These are phyloP conservation scores for Ananas comosus DNA, from an alignment of 176 grass and related monocot species.

Conservation along the genomic window DNA sequence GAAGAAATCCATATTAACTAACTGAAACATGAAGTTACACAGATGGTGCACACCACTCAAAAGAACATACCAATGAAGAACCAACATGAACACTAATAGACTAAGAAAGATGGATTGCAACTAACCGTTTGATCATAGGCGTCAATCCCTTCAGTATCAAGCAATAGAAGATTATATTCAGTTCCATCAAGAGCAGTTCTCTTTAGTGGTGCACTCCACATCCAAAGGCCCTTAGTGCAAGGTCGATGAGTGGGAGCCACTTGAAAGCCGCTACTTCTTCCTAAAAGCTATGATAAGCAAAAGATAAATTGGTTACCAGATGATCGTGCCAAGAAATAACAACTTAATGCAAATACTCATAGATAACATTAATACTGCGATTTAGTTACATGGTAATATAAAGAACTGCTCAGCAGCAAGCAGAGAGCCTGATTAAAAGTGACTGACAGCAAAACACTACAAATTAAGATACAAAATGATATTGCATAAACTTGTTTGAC, in stretches of 20 bases:
- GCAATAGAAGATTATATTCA: conserved; percentile 77
- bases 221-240: conserved; percentile 99
- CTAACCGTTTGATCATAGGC: conserved; percentile 95
- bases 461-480: too few species aligned
- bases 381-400: background rate
- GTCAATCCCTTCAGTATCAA: conserved; percentile 98
- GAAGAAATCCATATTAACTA: too few species aligned
- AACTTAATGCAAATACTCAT: conserved; percentile 13
- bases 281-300: conserved; percentile 48
- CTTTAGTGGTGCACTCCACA: conserved; percentile 91
- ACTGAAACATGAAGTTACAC: background rate
- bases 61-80: background rate
- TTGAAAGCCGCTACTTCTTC: conserved; percentile 85
- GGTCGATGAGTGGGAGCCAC: conserved; percentile 90
- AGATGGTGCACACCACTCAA: background rate
- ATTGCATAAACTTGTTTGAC: too few species aligned
- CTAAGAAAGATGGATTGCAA: conserved; percentile 2
- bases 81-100: background rate
- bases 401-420: background rate
- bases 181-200: conserved; percentile 83
- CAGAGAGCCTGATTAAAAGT: background rate
- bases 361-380: background rate
- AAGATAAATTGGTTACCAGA: too few species aligned
- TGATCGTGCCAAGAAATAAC: background rate
- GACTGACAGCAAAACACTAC: too few species aligned